These are phyloP conservation scores for Colletotrichum sp. DNA, from an alignment of 2,329 filamentous ascomycete species.

Conservation along the genomic window DNA sequence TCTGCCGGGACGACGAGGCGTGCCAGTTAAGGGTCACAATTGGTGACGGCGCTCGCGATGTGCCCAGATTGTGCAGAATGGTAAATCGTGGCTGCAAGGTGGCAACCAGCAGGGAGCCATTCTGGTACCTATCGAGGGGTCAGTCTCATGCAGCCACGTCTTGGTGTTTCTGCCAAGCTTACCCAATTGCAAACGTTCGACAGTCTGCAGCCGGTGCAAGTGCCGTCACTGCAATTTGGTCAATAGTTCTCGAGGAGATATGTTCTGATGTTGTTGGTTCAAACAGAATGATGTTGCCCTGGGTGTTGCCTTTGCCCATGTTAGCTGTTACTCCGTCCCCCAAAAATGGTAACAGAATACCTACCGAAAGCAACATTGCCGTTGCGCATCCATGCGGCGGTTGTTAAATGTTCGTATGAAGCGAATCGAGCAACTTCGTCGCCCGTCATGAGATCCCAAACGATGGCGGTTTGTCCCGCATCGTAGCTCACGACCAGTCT, in stretches of 20 bases:
- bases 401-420: slow-evolving; percentile 84
- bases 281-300: slow-evolving; percentile 93
- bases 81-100: slow-evolving; percentile 91
- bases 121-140: slow-evolving; percentile 74
- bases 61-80: slow-evolving; percentile 90
- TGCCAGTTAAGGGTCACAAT: slow-evolving; percentile 93
- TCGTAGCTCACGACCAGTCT: slow-evolving; percentile 93
- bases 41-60: slow-evolving; percentile 81
- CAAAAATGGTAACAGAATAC: slow-evolving; percentile 30
- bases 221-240: slow-evolving; percentile 93
- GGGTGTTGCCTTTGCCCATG: slow-evolving; percentile 73
- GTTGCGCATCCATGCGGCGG: slow-evolving; percentile 95
- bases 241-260: slow-evolving; percentile 85
- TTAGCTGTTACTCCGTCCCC: slow-evolving; percentile 25
- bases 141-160: not conserved
- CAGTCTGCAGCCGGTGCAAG: slow-evolving; percentile 89
- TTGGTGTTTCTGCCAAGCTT: slow-evolving; percentile 32
- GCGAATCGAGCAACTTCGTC: slow-evolving; percentile 91
- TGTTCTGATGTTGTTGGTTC: slow-evolving; percentile 94
- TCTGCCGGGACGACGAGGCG: slow-evolving; percentile 92
- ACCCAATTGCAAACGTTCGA: slow-evolving; percentile 96
- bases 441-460: slow-evolving; percentile 95
- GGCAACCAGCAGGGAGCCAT: slow-evolving; percentile 91
- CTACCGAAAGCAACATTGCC: slow-evolving; percentile 96
- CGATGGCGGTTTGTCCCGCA: slow-evolving; percentile 86